phyloP scores from a whole-genome alignment of 108 stramenopile species.

The Cylindrotheca fusiformis region DNA sequence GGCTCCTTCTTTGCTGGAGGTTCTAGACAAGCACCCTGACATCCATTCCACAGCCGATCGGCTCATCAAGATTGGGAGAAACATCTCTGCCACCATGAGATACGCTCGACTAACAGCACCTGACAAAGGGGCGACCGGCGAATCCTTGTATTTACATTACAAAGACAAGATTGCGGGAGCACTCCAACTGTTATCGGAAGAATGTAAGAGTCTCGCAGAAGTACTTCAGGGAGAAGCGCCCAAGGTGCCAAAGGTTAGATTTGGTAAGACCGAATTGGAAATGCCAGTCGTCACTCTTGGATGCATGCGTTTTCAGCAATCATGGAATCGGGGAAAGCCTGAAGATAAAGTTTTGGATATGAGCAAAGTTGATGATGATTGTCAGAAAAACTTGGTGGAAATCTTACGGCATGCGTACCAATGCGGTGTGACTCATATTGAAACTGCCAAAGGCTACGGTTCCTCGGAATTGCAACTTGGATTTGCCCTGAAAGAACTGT shows the following conservation, averaged over 20 bases:
- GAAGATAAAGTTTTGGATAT: constrained; percentile 21
- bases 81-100: constrained; percentile 15
- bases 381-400: constrained; percentile 74
- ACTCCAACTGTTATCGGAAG: constrained; percentile 39
- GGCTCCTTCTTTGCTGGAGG: neutral
- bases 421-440: constrained; percentile 91
- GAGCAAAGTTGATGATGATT: constrained; percentile 51
- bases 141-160: constrained; percentile 6
- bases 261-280: constrained; percentile 78
- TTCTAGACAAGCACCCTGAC: neutral
- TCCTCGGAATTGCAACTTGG: constrained; percentile 79
- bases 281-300: constrained; percentile 90
- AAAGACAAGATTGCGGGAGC: constrained; percentile 18
- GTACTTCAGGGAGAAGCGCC: neutral
- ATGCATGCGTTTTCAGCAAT: constrained; percentile 91
- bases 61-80: constrained; percentile 67
- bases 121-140: constrained; percentile 41
- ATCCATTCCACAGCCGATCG: constrained; percentile 36
- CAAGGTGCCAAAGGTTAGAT: constrained; percentile 70
- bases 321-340: constrained; percentile 53
- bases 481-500: constrained; percentile 64
- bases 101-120: too few species aligned
- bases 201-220: constrained; percentile 39
- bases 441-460: constrained; percentile 87
- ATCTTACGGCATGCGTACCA: constrained; percentile 62